phyloP scores from a whole-genome alignment of 345 rosid species.

The Gossypium thurberi region DNA sequence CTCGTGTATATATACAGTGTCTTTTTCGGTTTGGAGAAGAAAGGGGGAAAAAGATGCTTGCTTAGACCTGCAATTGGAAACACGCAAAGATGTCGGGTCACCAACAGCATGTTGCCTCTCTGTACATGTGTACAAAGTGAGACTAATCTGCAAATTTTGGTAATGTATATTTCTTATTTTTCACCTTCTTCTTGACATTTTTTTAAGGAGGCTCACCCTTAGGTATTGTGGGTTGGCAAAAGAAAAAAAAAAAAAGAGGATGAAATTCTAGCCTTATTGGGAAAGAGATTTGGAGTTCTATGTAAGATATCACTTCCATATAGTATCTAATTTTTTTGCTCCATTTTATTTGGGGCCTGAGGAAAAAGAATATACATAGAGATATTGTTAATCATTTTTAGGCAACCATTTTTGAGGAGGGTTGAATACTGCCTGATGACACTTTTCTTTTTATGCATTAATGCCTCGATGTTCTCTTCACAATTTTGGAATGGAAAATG shows the following conservation, averaged over 20 bases:
- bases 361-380: slow-evolving; percentile 20
- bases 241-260: not conserved
- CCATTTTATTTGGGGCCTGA: slow-evolving; percentile 18
- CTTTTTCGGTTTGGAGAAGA: slow-evolving; percentile 9
- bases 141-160: slow-evolving; percentile 33
- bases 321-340: slow-evolving; percentile 16
- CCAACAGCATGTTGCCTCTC: slow-evolving; percentile 13
- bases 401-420: slow-evolving; percentile 39
- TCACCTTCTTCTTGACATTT: slow-evolving; percentile 20
- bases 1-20: slow-evolving; percentile 30
- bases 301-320: slow-evolving; percentile 15
- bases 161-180: slow-evolving; percentile 13
- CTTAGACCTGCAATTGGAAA: slow-evolving; percentile 17
- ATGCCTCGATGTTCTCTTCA: slow-evolving; percentile 10
- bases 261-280: slow-evolving; percentile 9
- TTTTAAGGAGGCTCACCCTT: slow-evolving; percentile 18
- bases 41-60: slow-evolving; percentile 2
- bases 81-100: slow-evolving; percentile 19
- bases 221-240: slow-evolving; percentile 18
- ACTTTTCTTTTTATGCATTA: slow-evolving; percentile 10
- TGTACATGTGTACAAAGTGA: slow-evolving; percentile 50
- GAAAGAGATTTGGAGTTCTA: slow-evolving; percentile 13
- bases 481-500: slow-evolving; percentile 20
- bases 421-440: slow-evolving; percentile 23
- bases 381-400: slow-evolving; percentile 15